phyloP scores from a whole-genome alignment of 2,329 filamentous ascomycete genomes.

The Davidsoniella eucalypti region DNA sequence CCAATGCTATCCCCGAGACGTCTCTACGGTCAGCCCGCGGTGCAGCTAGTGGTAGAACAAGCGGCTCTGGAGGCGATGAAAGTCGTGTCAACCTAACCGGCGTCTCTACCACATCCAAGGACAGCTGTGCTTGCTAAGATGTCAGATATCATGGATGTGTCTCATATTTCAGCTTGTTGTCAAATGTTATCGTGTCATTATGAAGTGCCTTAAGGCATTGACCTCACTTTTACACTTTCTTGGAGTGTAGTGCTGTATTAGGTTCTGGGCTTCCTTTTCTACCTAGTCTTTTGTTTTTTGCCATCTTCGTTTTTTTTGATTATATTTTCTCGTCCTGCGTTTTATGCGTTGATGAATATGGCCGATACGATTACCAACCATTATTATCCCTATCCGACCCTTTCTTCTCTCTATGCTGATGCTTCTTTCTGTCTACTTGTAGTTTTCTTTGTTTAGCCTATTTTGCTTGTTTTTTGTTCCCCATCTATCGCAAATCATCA shows the following conservation, averaged over 20 bases:
- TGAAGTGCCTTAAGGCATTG: too few species aligned
- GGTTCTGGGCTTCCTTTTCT: neutral
- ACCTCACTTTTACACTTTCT: too few species aligned
- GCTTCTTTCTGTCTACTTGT: too few species aligned
- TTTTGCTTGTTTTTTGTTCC: too few species aligned
- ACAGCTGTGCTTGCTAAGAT: slow-evolving; percentile 70
- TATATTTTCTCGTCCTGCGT: neutral
- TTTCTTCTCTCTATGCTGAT: neutral
- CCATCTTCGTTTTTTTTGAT: neutral
- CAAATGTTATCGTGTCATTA: too few species aligned
- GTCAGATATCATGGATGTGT: neutral
- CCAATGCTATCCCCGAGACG: slow-evolving; percentile 93
- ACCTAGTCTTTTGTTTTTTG: neutral
- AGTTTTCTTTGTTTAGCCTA: too few species aligned
- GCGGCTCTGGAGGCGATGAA: slow-evolving; percentile 45
- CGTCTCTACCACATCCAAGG: slow-evolving; percentile 59
- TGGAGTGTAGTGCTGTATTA: too few species aligned
- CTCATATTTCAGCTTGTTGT: too few species aligned
- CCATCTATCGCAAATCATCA: too few species aligned
- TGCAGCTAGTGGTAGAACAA: slow-evolving; percentile 37
- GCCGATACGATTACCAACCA: neutral
- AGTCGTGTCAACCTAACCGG: slow-evolving; percentile 71
- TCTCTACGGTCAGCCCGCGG: slow-evolving; percentile 79
- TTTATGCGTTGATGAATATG: neutral
- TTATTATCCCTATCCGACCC: neutral